Conservation (phyloP, 2,329 filamentous ascomycete genomes). For the Fusarium zealandicum region DNA sequence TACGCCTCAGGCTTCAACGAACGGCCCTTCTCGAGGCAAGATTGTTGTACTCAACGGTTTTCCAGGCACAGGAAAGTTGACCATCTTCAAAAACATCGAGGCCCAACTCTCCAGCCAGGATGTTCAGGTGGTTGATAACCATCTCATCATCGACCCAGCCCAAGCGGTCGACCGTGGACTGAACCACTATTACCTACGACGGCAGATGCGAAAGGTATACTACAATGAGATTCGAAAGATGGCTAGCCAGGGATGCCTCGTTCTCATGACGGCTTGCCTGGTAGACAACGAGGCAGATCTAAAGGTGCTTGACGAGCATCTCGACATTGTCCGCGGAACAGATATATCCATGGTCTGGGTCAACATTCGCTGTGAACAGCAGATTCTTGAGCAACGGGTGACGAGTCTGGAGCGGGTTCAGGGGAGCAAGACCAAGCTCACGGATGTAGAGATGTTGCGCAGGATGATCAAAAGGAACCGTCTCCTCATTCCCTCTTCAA, state of each 20-base stretch:
- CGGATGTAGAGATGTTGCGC: background rate
- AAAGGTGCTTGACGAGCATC: conserved; percentile 6
- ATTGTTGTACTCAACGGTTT: conserved; percentile 23
- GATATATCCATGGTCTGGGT: conserved; percentile 16
- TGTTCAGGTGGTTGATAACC: conserved; percentile 10
- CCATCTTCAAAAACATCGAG: conserved; percentile 3
- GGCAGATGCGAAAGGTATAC: conserved; percentile 13
- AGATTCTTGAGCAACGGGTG: conserved; percentile 1
- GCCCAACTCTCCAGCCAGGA: background rate
- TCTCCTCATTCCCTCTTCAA: background rate
- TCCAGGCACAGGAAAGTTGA: conserved; percentile 5
- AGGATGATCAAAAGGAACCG: background rate
- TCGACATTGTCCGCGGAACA: conserved; percentile 3
- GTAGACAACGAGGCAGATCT: background rate
- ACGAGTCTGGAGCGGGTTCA: background rate
- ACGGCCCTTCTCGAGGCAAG: background rate
- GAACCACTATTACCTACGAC: background rate
- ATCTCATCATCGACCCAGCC: conserved; percentile 7
- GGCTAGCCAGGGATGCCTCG: conserved; percentile 1
- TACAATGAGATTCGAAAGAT: conserved; percentile 15
- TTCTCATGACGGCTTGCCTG: conserved; percentile 19
- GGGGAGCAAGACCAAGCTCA: background rate
- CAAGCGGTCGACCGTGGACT: background rate
- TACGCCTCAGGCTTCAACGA: background rate
- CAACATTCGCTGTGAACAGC: conserved; percentile 6